phyloP scores from a whole-genome alignment of 495 filamentous ascomycete genomes.

The Cercophora sp. region DNA sequence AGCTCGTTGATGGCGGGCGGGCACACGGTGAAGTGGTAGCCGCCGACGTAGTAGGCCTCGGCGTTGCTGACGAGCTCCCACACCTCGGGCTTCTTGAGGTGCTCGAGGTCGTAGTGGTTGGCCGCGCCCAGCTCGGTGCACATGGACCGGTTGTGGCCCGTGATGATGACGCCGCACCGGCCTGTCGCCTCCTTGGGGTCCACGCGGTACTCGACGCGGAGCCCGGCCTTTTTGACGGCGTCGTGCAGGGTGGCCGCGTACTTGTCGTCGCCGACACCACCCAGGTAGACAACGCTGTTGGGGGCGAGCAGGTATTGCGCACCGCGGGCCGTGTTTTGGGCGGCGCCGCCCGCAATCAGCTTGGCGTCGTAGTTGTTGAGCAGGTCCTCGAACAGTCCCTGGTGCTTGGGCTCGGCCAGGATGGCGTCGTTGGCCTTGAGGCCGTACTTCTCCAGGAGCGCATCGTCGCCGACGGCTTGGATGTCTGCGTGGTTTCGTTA shows the following conservation, averaged over 20 bases:
- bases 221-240: constrained; percentile 71
- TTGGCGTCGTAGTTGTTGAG: constrained; percentile 82
- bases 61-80: constrained; percentile 89
- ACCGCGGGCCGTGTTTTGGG: constrained; percentile 96
- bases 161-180: constrained; percentile 94
- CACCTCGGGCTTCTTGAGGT: constrained; percentile 84
- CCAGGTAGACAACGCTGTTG: constrained; percentile 85
- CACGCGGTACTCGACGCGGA: constrained; percentile 89
- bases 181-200: constrained; percentile 79
- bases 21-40: constrained; percentile 75
- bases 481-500: constrained; percentile 52
- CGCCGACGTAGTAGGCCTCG: constrained; percentile 85
- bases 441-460: constrained; percentile 83
- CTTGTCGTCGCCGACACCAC: constrained; percentile 88
- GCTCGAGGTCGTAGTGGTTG: constrained; percentile 93
- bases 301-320: constrained; percentile 92
- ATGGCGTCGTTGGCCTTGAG: constrained; percentile 97
- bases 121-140: constrained; percentile 94
- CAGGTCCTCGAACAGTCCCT: constrained; percentile 85
- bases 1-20: constrained; percentile 85
- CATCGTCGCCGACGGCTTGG: constrained; percentile 76
- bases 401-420: constrained; percentile 87
- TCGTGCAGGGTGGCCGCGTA: constrained; percentile 80
- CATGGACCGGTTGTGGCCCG: constrained; percentile 86
- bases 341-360: constrained; percentile 92